phyloP scores from a whole-genome alignment of 768 basidiomycete species.

The Boletus eberwhitei region DNA sequence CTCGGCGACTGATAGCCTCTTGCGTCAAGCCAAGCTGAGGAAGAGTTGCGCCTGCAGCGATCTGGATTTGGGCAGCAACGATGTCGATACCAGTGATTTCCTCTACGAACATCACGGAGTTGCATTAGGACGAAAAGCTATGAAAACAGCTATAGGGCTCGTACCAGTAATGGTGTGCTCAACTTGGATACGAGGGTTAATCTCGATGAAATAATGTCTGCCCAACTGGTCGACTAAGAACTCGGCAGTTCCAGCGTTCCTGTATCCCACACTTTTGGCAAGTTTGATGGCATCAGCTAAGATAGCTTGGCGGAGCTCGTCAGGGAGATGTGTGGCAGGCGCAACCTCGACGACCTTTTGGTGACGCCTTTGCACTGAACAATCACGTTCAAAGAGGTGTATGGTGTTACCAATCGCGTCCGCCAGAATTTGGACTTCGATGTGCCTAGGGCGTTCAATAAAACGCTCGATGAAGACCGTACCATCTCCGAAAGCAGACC shows the following conservation, averaged over 20 bases:
- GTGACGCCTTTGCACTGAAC: slow-evolving; percentile 96
- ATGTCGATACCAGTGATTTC: slow-evolving; percentile 99
- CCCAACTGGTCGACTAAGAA: slow-evolving; percentile 97
- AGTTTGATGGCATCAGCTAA: slow-evolving; percentile 90
- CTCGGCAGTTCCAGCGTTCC: slow-evolving; percentile 97
- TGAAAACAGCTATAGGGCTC: slow-evolving; percentile 12
- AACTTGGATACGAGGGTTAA: slow-evolving; percentile 99
- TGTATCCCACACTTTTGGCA: slow-evolving; percentile 89
- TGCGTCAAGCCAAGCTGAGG: slow-evolving; percentile 94
- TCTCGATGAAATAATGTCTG: slow-evolving; percentile 98
- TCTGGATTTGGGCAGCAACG: slow-evolving; percentile 98
- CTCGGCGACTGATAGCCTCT: slow-evolving; percentile 92
- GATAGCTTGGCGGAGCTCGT: slow-evolving; percentile 87
- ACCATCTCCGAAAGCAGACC: slow-evolving; percentile 95
- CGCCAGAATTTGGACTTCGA: slow-evolving; percentile 94
- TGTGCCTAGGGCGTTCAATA: slow-evolving; percentile 94
- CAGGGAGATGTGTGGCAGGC: slow-evolving; percentile 90
- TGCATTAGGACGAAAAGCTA: background rate
- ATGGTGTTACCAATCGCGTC: slow-evolving; percentile 92
- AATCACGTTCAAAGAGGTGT: slow-evolving; percentile 98
- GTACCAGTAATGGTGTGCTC: slow-evolving; percentile 98
- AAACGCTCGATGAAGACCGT: slow-evolving; percentile 99
- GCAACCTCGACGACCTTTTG: slow-evolving; percentile 99
- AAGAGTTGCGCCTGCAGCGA: slow-evolving; percentile 96
- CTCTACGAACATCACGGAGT: slow-evolving; percentile 52